Evolutionary conservation across 2,329 filamentous ascomycete genomes (phyloP).

Genomic region (Sarocladiaceae sp.): DNA sequence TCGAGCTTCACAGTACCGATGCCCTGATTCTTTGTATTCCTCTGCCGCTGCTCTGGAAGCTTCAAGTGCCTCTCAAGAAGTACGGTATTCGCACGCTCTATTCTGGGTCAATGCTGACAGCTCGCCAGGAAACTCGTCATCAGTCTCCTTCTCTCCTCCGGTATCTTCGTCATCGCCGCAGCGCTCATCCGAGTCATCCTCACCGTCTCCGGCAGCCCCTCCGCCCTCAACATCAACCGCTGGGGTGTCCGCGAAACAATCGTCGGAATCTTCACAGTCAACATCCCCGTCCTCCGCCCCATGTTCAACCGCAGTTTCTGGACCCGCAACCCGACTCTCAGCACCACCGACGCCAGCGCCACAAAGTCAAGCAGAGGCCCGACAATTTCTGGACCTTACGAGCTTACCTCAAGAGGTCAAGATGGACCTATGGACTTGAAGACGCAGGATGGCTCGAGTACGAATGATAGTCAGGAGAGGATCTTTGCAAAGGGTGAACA

Average conservation of each 20-base stretch:
- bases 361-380: background rate
- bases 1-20: conserved; percentile 24
- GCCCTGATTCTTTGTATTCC: conserved; percentile 27
- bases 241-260: conserved; percentile 16
- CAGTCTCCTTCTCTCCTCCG: conserved; percentile 20
- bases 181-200: conserved; percentile 20
- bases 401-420: background rate
- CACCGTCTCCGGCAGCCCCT: conserved; percentile 17
- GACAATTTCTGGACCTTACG: background rate
- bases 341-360: background rate
- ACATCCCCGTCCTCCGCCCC: conserved; percentile 11
- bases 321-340: background rate
- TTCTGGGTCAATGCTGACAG: background rate
- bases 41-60: conserved; percentile 25
- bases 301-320: conserved; percentile 9
- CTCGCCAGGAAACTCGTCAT: conserved; percentile 19
- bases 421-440: background rate
- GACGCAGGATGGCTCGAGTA: background rate
- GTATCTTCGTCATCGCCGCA: conserved; percentile 22
- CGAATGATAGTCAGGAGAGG: background rate
- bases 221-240: conserved; percentile 19
- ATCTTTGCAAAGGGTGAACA: background rate
- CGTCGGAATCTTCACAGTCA: conserved; percentile 12
- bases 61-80: conserved; percentile 16
- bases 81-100: background rate